Conservation (phyloP, 208 protist species). For the Borovskyia barvae region DNA sequence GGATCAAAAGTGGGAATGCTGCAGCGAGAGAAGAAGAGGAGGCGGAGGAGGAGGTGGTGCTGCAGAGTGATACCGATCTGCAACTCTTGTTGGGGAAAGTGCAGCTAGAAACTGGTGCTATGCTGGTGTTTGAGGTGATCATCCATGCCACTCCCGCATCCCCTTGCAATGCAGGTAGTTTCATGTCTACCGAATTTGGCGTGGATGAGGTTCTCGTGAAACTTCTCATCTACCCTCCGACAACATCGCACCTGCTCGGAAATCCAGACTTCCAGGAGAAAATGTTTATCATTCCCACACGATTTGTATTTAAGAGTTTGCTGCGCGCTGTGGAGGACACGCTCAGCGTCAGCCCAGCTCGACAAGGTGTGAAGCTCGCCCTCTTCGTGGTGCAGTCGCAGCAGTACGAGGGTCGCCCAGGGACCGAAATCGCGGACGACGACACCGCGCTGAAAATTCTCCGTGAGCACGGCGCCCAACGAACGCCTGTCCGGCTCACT, state of each 20-base stretch:
- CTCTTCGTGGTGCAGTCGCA: conserved; percentile 2
- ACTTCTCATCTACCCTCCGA: conserved; percentile 40
- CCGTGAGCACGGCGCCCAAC: conserved; percentile 22
- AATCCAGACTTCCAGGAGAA: conserved; percentile 23
- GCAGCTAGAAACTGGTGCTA: background rate
- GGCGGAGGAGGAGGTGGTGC: background rate
- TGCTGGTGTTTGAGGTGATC: conserved; percentile 33
- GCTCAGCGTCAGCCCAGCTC: background rate
- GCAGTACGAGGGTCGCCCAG: background rate
- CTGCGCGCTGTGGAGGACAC: conserved; percentile 37
- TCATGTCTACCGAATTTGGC: conserved; percentile 26
- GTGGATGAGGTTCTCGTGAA: conserved; percentile 45
- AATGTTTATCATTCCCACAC: conserved; percentile 45
- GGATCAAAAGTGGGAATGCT: background rate
- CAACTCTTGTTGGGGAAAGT: conserved; percentile 13
- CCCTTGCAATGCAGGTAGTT: background rate
- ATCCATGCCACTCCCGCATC: background rate
- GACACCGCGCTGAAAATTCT: conserved; percentile 19
- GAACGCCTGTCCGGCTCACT: conserved; percentile 26
- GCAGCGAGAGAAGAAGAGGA: no score
- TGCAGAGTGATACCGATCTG: conserved; percentile 26
- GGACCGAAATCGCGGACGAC: conserved; percentile 20
- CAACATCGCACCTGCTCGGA: background rate
- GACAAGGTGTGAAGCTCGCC: background rate
- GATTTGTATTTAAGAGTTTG: conserved; percentile 26